Evolutionary conservation across 441 rosid genomes (phyloP), one percentile per base, ranked within the genome.

Genomic region (Erodium moschatum): DNA sequence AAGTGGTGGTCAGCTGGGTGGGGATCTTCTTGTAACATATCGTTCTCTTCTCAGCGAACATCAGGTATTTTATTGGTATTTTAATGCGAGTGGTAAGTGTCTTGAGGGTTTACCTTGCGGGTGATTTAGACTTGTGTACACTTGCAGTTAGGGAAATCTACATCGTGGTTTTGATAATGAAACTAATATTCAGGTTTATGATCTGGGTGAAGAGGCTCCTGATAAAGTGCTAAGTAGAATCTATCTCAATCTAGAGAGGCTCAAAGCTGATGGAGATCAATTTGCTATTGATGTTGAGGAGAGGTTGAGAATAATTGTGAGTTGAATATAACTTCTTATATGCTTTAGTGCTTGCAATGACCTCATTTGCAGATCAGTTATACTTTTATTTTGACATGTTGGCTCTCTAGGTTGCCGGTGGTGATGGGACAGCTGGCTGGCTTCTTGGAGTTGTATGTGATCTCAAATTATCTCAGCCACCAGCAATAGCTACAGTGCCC

Each of bases 391-490:
- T 62, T 20, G 62, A 66, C 19, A 40, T 46, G 21, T 58, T 58
- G 63, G 29, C 63, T 13, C 74, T 24, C 73, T 66, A 84, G 87
- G 85, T 78, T 80, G 85, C 82, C 6, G 87, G 85, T 42, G 85
- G 84, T 12, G 87, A 84, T 33, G 84, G 87, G 66, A 84, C 87
- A 0, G 84, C 83, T 15, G 68, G 82, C 75, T 84, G 85, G 87
- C 77, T 84, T 66, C 84, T 84, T 24, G 82, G 87, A 70, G 82
- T 82, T 66, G 74, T 84, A 78, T 78, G 79, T 56, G 83, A 81
- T 77, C 85, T 84, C 64, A 80, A 80, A 70, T 76, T 81, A 60
- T 77, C 85, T 21, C 69, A 63, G 31, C 79, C 78, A 27, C 85
- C 85, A 70, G 82, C 87, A 24, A 67, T 84, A 56, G 82, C 84